A percentile compares a stretch with the other conserved stretches of the same genome.
phyloP scores from a whole-genome alignment of 2,329 filamentous ascomycete species.

The Aspergillus sp. region DNA sequence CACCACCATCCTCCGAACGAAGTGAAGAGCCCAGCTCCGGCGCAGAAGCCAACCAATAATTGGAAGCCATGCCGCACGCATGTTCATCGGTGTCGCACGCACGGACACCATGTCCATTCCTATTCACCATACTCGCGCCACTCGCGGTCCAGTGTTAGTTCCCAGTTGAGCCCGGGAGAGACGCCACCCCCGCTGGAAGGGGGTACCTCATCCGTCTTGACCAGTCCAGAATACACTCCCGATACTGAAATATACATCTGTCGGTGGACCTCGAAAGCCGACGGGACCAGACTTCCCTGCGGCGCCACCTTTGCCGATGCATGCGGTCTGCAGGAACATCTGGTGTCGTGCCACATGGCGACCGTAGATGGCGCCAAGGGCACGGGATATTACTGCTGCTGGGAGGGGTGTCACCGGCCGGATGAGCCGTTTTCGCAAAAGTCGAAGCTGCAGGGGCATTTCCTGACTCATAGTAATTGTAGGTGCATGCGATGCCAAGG shows the following conservation, averaged over 20 bases:
- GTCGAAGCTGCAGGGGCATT: conserved; percentile 49
- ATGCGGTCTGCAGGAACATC: conserved; percentile 44
- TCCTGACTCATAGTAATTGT: conserved; percentile 49
- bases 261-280: conserved; percentile 35
- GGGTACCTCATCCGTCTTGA: conserved; percentile 38
- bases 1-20: conserved; percentile 28
- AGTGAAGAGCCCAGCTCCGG: background rate
- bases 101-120: conserved; percentile 38
- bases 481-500: conserved; percentile 12
- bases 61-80: conserved; percentile 35
- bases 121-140: conserved; percentile 41
- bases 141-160: conserved; percentile 40
- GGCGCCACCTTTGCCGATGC: conserved; percentile 40
- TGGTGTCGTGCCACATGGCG: conserved; percentile 40
- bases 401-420: conserved; percentile 46
- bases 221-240: conserved; percentile 37
- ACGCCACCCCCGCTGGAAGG: conserved; percentile 41
- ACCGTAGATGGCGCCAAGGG: conserved; percentile 42
- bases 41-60: background rate
- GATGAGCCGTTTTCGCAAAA: conserved; percentile 49
- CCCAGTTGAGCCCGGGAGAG: conserved; percentile 41
- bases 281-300: conserved; percentile 34
- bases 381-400: conserved; percentile 48
- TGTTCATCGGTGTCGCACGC: conserved; percentile 34
- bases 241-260: conserved; percentile 42